Percentiles rank a stretch among this genome's conserved stretches.
phyloP scores from a whole-genome alignment of 2,329 filamentous ascomycete species.

The Orbilia javanica region DNA sequence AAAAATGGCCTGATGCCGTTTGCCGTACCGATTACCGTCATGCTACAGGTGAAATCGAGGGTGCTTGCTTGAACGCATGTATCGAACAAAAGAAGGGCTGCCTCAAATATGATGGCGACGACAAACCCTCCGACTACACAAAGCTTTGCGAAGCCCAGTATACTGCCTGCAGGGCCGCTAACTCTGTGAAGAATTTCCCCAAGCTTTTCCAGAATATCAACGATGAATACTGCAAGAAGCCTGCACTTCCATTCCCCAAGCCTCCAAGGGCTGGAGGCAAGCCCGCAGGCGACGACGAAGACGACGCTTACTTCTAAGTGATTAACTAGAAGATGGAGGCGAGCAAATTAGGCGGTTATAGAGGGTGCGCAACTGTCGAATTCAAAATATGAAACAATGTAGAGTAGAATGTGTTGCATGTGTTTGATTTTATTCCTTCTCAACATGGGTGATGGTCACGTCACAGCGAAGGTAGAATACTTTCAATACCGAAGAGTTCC shows the following conservation, averaged over 20 bases:
- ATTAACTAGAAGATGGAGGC: background rate
- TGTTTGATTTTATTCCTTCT: background rate
- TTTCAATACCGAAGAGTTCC: too few species aligned
- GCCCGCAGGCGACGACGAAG: background rate
- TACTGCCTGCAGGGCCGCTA: conserved; percentile 1
- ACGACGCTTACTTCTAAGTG: background rate
- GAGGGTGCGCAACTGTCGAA: background rate
- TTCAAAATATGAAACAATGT: background rate
- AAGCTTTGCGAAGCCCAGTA: background rate
- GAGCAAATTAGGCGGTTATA: background rate
- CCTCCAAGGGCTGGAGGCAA: background rate
- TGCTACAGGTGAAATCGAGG: background rate
- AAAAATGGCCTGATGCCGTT: background rate
- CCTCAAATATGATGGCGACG: background rate
- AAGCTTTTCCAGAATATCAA: background rate
- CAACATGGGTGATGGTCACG: too few species aligned
- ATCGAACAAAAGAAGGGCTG: conserved; percentile 34
- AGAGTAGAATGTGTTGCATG: conserved; percentile 3
- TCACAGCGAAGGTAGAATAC: too few species aligned
- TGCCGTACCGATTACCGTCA: background rate
- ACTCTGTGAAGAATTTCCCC: background rate
- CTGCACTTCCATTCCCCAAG: background rate
- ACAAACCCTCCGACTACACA: background rate
- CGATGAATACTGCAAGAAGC: background rate
- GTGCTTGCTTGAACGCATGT: conserved; percentile 32